These are phyloP conservation scores for Brassica napus DNA, from an alignment of 345 rosid species.

Conservation along the genomic window DNA sequence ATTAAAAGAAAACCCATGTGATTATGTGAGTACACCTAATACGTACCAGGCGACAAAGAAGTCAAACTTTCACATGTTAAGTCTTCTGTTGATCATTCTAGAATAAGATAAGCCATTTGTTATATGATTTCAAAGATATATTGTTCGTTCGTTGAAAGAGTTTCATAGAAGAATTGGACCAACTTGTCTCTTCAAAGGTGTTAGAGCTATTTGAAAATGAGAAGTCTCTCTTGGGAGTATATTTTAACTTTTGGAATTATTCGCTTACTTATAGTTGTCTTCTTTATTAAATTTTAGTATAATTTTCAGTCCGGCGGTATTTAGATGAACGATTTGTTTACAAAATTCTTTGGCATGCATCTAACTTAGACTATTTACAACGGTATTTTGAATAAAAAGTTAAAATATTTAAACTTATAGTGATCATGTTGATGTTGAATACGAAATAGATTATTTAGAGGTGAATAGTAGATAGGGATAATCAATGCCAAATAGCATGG, in stretches of 20 bases:
- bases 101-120: conserved; percentile 1
- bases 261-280: neutral
- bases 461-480: neutral
- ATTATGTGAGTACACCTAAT: conserved; percentile 37
- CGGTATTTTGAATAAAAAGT: neutral
- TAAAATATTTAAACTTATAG: too few relatives aligned
- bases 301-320: neutral
- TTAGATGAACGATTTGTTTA: neutral
- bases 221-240: conserved; percentile 4
- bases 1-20: conserved; percentile 9
- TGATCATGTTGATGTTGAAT: neutral
- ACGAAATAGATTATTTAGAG: neutral
- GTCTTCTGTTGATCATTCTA: conserved; percentile 18
- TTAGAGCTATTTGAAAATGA: conserved; percentile 29
- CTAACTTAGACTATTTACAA: neutral
- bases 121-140: conserved; percentile 1
- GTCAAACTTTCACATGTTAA: conserved; percentile 32
- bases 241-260: neutral
- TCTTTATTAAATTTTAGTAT: neutral
- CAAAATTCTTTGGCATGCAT: neutral
- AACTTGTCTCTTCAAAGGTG: conserved; percentile 30
- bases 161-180: conserved; percentile 4
- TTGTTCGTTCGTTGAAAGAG: conserved; percentile 25
- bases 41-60: conserved; percentile 29
- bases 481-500: neutral